Conservation (phyloP, 441 rosid species). For the Cnidoscolus chayamansa region DNA sequence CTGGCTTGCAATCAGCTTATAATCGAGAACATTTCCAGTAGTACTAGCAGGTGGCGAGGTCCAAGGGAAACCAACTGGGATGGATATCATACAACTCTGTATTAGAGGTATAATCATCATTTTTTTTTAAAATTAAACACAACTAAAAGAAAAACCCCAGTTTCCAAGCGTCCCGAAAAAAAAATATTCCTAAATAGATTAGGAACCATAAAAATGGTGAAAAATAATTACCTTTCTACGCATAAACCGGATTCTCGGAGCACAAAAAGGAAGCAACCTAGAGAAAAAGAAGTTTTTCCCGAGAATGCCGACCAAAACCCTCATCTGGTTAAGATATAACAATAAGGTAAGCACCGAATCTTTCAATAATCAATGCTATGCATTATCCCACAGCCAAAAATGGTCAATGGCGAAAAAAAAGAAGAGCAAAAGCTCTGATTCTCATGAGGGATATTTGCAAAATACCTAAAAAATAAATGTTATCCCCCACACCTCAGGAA, state of each 20-base stretch:
- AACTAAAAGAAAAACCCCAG: neutral
- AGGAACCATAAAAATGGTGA: neutral
- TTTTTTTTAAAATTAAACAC: neutral
- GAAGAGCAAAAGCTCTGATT: neutral
- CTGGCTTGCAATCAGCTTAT: slow-evolving; percentile 36
- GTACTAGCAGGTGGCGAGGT: slow-evolving; percentile 26
- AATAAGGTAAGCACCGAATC: neutral
- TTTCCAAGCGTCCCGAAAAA: neutral
- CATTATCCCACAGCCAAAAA: too few relatives aligned
- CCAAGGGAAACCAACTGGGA: slow-evolving; percentile 37
- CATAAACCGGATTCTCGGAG: neutral
- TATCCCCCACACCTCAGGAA: neutral
- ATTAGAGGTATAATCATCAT: slow-evolving; percentile 32
- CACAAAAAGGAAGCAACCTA: neutral
- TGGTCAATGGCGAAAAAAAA: too few relatives aligned
- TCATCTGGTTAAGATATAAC: slow-evolving; percentile 9
- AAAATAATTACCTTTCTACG: slow-evolving; percentile 6
- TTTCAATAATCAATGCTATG: too few relatives aligned
- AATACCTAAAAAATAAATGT: neutral
- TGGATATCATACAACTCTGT: slow-evolving; percentile 47
- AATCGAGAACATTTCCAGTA: slow-evolving; percentile 28
- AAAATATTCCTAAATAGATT: neutral
- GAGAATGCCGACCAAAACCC: slow-evolving; percentile 4
- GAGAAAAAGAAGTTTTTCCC: slow-evolving; percentile 5
- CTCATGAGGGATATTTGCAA: neutral